A percentile compares a stretch with the other conserved stretches of the same genome.
phyloP scores from a whole-genome alignment of 2,329 filamentous ascomycete species.

The Blumeria graminis region DNA sequence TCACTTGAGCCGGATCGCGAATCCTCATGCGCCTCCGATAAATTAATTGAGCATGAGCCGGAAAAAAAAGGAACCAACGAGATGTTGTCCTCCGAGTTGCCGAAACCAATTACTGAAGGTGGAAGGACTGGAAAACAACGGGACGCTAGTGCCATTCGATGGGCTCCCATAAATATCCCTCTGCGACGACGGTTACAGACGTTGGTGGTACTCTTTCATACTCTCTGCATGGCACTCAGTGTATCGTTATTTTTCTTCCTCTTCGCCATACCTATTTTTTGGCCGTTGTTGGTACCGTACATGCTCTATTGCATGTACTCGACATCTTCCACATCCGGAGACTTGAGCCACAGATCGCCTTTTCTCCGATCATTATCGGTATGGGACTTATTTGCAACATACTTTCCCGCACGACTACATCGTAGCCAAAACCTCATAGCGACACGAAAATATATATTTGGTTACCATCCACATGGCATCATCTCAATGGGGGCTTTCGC shows the following conservation, averaged over 20 bases:
- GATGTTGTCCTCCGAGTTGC: too few relatives aligned
- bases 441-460: constrained; percentile 82
- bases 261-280: constrained; percentile 74
- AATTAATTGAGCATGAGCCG: too few relatives aligned
- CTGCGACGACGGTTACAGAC: constrained; percentile 52
- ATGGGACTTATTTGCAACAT: constrained; percentile 77
- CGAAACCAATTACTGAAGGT: constrained; percentile 3
- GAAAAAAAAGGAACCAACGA: too few relatives aligned
- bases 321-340: constrained; percentile 50
- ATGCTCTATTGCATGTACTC: constrained; percentile 66
- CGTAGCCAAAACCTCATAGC: constrained; percentile 58
- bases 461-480: constrained; percentile 93
- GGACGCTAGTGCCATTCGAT: constrained; percentile 36
- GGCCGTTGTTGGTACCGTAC: constrained; percentile 58
- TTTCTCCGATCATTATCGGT: constrained; percentile 47
- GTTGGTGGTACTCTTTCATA: constrained; percentile 51
- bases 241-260: constrained; percentile 73
- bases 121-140: constrained; percentile 15
- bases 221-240: constrained; percentile 41
- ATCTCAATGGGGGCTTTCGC: constrained; percentile 91
- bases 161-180: constrained; percentile 58
- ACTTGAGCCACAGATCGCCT: constrained; percentile 48
- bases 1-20: too few relatives aligned
- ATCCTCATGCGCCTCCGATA: too few relatives aligned
- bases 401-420: constrained; percentile 76